A percentile compares a stretch with the other conserved stretches of the same genome.
Conservation (phyloP, 805 yeast species). For the Candida caryicola region DNA sequence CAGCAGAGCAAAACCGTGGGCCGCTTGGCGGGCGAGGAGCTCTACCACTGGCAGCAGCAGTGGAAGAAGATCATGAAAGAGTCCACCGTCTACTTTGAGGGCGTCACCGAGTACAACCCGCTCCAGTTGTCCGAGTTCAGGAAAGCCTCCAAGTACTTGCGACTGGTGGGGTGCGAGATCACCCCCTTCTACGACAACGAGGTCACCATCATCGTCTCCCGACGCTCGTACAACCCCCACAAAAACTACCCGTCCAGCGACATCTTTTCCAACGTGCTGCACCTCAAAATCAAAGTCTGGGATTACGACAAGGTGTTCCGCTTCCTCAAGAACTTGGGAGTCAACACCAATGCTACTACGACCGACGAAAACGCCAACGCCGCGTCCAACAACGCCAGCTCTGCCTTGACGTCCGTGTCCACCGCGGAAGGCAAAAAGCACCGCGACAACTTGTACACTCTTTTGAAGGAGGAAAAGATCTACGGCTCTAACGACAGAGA, state of each 20-base stretch:
- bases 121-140: conserved; percentile 37
- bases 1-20: conserved; percentile 10
- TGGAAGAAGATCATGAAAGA: conserved; percentile 63
- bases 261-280: conserved; percentile 61
- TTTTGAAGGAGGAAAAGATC: conserved; percentile 79
- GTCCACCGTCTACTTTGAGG: conserved; percentile 62
- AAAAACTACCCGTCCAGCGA: conserved; percentile 51
- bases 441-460: conserved; percentile 35
- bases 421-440: conserved; percentile 7
- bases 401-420: conserved; percentile 1
- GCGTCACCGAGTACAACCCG: conserved; percentile 37
- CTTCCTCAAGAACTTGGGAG: conserved; percentile 64
- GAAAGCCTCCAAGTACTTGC: conserved; percentile 43
- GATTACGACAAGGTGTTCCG: conserved; percentile 79
- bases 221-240: conserved; percentile 47
- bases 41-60: conserved; percentile 59
- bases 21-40: conserved; percentile 44
- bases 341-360: conserved; percentile 8
- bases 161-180: conserved; percentile 47
- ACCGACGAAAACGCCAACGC: conserved; percentile 3
- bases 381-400: conserved; percentile 3
- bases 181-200: conserved; percentile 50
- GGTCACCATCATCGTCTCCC: conserved; percentile 74
- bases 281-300: conserved; percentile 77
- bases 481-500: conserved; percentile 89